A percentile compares a stretch with the other conserved stretches of the same genome.
phyloP scores from a whole-genome alignment of 805 yeast species.

The Monosporozyma unispora region DNA sequence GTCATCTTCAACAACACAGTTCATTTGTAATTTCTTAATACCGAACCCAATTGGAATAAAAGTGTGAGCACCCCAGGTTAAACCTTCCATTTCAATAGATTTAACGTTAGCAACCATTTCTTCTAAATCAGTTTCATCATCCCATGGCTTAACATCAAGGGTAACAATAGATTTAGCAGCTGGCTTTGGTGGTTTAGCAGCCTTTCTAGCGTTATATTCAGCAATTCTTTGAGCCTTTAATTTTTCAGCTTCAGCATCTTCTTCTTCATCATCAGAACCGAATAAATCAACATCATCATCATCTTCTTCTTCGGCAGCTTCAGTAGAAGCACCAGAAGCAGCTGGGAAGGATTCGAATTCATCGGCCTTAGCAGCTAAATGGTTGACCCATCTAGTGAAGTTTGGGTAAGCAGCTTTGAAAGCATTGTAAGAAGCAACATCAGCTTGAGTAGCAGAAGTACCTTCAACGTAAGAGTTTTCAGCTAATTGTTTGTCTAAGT shows the following conservation, averaged over 20 bases:
- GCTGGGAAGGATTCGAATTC: constrained; percentile 80
- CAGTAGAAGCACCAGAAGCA: constrained; percentile 44
- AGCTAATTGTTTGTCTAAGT: constrained; percentile 79
- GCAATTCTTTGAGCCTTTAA: constrained; percentile 96
- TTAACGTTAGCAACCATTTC: constrained; percentile 81
- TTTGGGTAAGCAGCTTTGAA: constrained; percentile 87
- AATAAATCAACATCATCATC: constrained; percentile 89
- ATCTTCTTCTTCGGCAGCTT: constrained; percentile 51
- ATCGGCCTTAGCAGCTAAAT: constrained; percentile 86
- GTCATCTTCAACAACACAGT: constrained; percentile 95
- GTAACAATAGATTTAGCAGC: constrained; percentile 98
- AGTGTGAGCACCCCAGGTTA: constrained; percentile 96
- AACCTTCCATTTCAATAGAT: constrained; percentile 82
- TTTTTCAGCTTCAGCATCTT: constrained; percentile 94
- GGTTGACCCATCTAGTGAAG: constrained; percentile 97
- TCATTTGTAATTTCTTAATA: constrained; percentile 97
- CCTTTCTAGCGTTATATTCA: constrained; percentile 96
- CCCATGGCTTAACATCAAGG: constrained; percentile 99
- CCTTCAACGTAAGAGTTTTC: constrained; percentile 94
- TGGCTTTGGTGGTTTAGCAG: constrained; percentile 93
- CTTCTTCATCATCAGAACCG: constrained; percentile 92
- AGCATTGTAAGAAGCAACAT: constrained; percentile 88
- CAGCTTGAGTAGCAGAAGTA: constrained; percentile 89
- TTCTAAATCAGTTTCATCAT: constrained; percentile 95
- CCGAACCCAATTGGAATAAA: constrained; percentile 98